A percentile compares a stretch with the other conserved stretches of the same genome.
These are phyloP conservation scores for Microstroma glucosiphilum DNA, from an alignment of 1,284 basidiomycete species.

Conservation along the genomic window DNA sequence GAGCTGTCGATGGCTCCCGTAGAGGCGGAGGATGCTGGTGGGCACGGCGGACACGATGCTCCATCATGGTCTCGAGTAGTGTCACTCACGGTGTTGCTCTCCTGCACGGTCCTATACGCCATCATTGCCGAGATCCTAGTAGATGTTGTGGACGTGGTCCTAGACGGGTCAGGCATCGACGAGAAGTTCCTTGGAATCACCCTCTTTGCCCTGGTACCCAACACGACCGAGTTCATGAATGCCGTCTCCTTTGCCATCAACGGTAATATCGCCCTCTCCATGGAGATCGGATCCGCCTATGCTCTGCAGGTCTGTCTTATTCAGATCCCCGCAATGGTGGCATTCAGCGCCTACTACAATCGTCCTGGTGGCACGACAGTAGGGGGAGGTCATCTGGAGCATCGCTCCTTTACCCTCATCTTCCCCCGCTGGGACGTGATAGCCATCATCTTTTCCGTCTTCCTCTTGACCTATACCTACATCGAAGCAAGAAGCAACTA, in stretches of 20 bases:
- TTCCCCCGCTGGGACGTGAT: conserved; percentile 99
- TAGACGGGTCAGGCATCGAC: conserved; percentile 86
- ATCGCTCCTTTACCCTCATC: conserved; percentile 58
- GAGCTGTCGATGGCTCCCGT: neutral
- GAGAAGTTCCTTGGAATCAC: conserved; percentile 97
- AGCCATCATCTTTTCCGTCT: conserved; percentile 69
- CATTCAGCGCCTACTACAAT: conserved; percentile 88
- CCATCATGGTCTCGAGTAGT: conserved; percentile 59
- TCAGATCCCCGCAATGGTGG: conserved; percentile 98
- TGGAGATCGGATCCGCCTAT: conserved; percentile 99
- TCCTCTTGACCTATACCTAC: conserved; percentile 96
- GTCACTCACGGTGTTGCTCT: conserved; percentile 41
- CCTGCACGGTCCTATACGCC: conserved; percentile 87
- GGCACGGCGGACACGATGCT: conserved; percentile 81
- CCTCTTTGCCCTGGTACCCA: conserved; percentile 92
- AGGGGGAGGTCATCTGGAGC: conserved; percentile 56
- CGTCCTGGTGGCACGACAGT: conserved; percentile 53
- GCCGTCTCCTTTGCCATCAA: conserved; percentile 98
- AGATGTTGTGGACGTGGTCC: conserved; percentile 89
- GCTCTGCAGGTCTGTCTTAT: conserved; percentile 95
- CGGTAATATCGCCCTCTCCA: conserved; percentile 85
- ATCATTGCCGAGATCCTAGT: conserved; percentile 91
- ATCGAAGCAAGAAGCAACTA: conserved; percentile 98
- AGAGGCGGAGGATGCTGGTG: conserved; percentile 52
- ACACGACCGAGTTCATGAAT: conserved; percentile 99